Evolutionary conservation across 2,329 filamentous ascomycete genomes (phyloP).

Genomic region (Ilyonectria destructans): DNA sequence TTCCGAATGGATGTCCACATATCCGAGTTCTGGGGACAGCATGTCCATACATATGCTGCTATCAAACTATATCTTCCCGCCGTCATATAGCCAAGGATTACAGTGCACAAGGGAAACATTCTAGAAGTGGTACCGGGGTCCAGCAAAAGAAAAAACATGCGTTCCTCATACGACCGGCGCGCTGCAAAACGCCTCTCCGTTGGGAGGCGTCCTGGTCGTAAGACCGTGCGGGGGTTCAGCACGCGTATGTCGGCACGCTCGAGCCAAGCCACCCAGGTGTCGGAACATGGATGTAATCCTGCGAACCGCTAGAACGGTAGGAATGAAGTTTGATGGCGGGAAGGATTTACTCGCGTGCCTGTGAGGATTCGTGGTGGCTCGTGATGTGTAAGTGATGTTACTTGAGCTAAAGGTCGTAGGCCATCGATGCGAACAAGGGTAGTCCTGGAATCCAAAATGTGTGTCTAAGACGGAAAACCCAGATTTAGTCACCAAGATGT

Average conservation of each 20-base stretch:
- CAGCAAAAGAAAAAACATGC: slow-evolving; percentile 32
- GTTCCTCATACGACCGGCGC: slow-evolving; percentile 43
- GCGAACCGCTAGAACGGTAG: slow-evolving; percentile 30
- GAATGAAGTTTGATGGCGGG: slow-evolving; percentile 15
- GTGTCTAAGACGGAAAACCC: neutral
- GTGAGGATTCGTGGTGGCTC: neutral
- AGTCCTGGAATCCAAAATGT: too few relatives aligned
- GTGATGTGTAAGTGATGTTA: neutral
- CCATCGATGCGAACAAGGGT: neutral
- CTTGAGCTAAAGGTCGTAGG: too few relatives aligned
- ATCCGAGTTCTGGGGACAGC: slow-evolving; percentile 37
- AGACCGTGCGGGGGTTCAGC: slow-evolving; percentile 21
- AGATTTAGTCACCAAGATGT: too few relatives aligned
- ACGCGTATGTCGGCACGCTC: slow-evolving; percentile 1
- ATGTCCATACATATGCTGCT: neutral
- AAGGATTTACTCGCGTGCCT: slow-evolving; percentile 31
- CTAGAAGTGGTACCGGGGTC: slow-evolving; percentile 19
- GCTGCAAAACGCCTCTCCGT: neutral
- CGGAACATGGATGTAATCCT: slow-evolving; percentile 23
- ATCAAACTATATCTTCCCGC: neutral
- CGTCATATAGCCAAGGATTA: slow-evolving; percentile 11
- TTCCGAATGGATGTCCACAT: slow-evolving; percentile 31
- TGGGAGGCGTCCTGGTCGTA: slow-evolving; percentile 27
- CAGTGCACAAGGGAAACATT: slow-evolving; percentile 21
- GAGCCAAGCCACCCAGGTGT: slow-evolving; percentile 13